A percentile compares a stretch with the other conserved stretches of the same genome.
These are phyloP conservation scores for Nakazawaea wickerhamii DNA, from an alignment of 805 yeast genomes.

Conservation along the genomic window DNA sequence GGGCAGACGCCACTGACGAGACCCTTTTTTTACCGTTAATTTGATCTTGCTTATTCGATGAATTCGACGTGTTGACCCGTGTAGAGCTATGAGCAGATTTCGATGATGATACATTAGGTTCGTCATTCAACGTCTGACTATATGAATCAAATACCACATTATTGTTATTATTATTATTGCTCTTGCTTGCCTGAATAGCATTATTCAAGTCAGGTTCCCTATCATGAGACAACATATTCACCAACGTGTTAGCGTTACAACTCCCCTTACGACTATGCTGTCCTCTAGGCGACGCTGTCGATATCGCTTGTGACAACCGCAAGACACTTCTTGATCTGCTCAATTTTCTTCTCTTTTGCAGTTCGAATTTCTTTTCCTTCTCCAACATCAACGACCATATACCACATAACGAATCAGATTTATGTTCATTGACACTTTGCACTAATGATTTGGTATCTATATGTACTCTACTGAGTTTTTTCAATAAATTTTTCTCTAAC, in stretches of 20 bases:
- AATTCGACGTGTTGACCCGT: constrained; percentile 3
- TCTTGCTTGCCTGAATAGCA: neutral
- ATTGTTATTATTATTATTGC: neutral
- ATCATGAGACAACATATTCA: constrained; percentile 1
- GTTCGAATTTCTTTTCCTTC: constrained; percentile 32
- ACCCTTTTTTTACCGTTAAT: neutral
- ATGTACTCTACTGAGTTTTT: constrained; percentile 54
- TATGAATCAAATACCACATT: constrained; percentile 2
- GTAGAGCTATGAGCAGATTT: constrained; percentile 9
- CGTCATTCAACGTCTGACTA: constrained; percentile 10
- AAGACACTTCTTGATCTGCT: constrained; percentile 13
- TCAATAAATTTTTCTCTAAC: constrained; percentile 57
- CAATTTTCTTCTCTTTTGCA: constrained; percentile 2
- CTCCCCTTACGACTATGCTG: constrained; percentile 9
- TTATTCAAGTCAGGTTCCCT: neutral
- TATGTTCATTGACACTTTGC: constrained; percentile 48
- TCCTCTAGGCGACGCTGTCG: constrained; percentile 1
- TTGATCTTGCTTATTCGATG: neutral
- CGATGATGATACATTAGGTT: constrained; percentile 3
- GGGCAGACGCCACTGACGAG: neutral
- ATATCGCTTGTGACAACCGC: constrained; percentile 10
- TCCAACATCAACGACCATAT: constrained; percentile 67
- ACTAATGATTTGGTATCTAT: constrained; percentile 57
- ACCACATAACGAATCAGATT: constrained; percentile 70
- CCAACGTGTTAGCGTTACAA: neutral